These are phyloP conservation scores for Casuarina cunninghamiana DNA, from an alignment of 306 rosid genomes.

Conservation along the genomic window DNA sequence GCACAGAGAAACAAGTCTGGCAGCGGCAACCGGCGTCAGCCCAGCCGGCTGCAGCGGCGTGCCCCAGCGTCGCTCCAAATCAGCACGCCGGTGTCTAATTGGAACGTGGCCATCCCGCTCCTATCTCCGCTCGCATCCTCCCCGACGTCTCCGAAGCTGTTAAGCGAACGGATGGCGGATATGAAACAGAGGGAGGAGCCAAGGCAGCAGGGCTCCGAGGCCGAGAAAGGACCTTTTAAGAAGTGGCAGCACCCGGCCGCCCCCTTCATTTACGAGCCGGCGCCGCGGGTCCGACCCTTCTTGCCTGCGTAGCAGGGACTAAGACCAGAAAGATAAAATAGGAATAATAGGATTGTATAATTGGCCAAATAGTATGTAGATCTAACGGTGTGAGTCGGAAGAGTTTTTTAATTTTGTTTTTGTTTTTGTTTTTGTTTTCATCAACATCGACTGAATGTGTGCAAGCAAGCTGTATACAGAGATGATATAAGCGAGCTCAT, in stretches of 20 bases:
- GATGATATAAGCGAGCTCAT: too few relatives aligned
- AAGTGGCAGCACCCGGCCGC: conserved; percentile 99
- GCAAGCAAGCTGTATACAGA: conserved; percentile 4
- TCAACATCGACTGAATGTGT: conserved; percentile 6
- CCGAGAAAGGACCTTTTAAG: conserved; percentile 54
- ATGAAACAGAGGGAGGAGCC: conserved; percentile 31
- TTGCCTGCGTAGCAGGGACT: conserved; percentile 43
- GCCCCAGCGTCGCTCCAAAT: conserved; percentile 80
- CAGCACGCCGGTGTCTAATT: conserved; percentile 44
- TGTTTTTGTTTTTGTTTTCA: not conserved
- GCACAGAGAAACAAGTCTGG: conserved; percentile 22
- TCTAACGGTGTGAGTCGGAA: conserved; percentile 33
- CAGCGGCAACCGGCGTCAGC: conserved; percentile 29
- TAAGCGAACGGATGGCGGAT: conserved; percentile 23
- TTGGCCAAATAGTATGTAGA: conserved; percentile 14
- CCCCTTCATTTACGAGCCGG: conserved; percentile 68
- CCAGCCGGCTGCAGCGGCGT: conserved; percentile 72
- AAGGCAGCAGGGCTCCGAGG: conserved; percentile 27
- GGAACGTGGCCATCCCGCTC: conserved; percentile 95
- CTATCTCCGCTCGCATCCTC: conserved; percentile 72
- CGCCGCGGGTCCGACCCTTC: conserved; percentile 55
- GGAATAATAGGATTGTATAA: conserved; percentile 18
- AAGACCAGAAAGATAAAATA: not conserved
- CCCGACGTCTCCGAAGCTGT: conserved; percentile 42
- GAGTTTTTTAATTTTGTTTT: conserved; percentile 6